phyloP scores from a whole-genome alignment of 2,329 filamentous ascomycete genomes.

The Delphinella strobiligena region DNA sequence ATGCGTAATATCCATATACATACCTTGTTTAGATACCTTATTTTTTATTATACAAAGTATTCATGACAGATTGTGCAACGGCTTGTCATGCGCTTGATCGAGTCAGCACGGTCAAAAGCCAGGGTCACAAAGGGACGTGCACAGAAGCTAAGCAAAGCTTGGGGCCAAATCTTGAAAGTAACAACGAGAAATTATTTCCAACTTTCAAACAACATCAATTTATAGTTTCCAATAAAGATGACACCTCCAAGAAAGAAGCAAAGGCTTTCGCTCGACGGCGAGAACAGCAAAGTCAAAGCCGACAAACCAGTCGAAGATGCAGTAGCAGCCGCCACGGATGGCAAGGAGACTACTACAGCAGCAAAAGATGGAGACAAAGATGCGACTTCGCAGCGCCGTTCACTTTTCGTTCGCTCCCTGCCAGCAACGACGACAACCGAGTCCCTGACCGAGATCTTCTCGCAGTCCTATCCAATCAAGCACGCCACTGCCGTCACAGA shows the following conservation, averaged over 20 bases:
- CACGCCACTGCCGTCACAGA: constrained; percentile 90
- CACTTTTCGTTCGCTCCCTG: constrained; percentile 84
- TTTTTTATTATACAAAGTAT: no score
- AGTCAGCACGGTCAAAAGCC: no score
- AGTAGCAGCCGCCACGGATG: constrained; percentile 16
- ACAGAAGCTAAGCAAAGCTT: neutral
- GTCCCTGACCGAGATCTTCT: constrained; percentile 77
- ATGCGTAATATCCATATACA: no score
- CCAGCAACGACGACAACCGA: constrained; percentile 70
- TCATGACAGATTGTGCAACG: no score
- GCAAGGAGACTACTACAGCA: neutral
- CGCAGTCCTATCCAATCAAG: constrained; percentile 86
- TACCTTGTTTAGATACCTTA: no score
- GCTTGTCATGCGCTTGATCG: no score
- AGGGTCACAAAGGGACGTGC: no score
- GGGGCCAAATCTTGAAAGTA: neutral
- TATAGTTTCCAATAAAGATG: constrained; percentile 15
- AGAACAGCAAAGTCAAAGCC: constrained; percentile 3
- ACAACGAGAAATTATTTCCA: no score
- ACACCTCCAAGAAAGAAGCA: constrained; percentile 28
- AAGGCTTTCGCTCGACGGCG: constrained; percentile 26
- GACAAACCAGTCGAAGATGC: constrained; percentile 19
- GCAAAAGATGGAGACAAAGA: constrained; percentile 6
- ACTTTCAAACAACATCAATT: neutral
- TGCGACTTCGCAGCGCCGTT: constrained; percentile 15